phyloP scores from a whole-genome alignment of 164 flowering plant species.

The Vitis rupestris region DNA sequence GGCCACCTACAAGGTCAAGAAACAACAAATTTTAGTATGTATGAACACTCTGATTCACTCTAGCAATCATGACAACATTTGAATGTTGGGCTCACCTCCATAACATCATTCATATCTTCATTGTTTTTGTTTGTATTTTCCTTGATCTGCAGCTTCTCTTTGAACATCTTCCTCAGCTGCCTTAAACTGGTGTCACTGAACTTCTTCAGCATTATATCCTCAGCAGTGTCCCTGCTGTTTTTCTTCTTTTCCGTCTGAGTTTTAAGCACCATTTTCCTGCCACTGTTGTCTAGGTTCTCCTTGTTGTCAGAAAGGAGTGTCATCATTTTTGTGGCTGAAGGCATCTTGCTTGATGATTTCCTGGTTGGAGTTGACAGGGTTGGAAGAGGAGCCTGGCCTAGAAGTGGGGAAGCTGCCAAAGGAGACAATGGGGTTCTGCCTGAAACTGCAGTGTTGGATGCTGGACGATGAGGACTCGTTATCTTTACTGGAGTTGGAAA shows the following conservation, averaged over 20 bases:
- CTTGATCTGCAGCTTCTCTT: constrained; percentile 13
- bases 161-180: constrained; percentile 40
- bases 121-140: background rate
- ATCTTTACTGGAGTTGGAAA: background rate
- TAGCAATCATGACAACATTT: background rate
- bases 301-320: constrained; percentile 21
- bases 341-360: constrained; percentile 19
- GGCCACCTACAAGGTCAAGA: constrained; percentile 3
- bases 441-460: background rate
- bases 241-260: constrained; percentile 4
- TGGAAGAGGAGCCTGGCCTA: constrained; percentile 16
- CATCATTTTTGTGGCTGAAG: constrained; percentile 12
- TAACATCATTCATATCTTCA: background rate
- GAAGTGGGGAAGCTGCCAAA: constrained; percentile 11
- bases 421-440: background rate
- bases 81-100: constrained; percentile 17
- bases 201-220: background rate
- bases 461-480: background rate
- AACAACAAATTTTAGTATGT: too few relatives aligned
- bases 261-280: constrained; percentile 3
- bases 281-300: constrained; percentile 28
- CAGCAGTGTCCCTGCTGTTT: background rate
- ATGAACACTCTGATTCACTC: background rate
- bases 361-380: constrained; percentile 12
- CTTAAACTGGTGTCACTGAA: constrained; percentile 26